phyloP scores from a whole-genome alignment of 164 flowering plant species.

The Malania oleifera region DNA sequence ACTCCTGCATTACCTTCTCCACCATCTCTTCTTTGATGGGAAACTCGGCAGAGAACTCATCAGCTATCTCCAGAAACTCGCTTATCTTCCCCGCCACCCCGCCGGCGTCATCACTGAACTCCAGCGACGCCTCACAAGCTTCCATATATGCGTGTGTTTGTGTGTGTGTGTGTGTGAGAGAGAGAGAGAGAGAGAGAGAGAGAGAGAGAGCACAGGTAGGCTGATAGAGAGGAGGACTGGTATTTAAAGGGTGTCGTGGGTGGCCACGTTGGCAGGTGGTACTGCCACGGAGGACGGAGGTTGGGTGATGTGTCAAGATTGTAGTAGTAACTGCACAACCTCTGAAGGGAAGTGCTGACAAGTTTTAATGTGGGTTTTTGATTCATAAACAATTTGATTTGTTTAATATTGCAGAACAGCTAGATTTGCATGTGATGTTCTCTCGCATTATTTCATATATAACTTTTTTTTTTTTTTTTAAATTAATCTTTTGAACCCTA shows the following conservation, averaged over 20 bases:
- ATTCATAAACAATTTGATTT: no score
- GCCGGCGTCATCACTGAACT: background rate
- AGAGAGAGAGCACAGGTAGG: background rate
- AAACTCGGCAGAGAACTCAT: conserved; percentile 4
- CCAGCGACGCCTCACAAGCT: background rate
- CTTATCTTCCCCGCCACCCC: background rate
- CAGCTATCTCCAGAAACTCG: background rate
- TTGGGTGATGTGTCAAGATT: conserved; percentile 7
- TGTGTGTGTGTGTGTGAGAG: no score
- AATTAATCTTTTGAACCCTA: no score
- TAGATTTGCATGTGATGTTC: no score
- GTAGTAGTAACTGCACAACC: background rate
- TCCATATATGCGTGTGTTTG: conserved; percentile 1
- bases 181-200: background rate
- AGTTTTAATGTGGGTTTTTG: no score
- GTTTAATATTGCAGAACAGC: no score
- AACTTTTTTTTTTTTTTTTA: no score
- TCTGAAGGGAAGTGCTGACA: conserved; percentile 4
- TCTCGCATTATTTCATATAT: no score
- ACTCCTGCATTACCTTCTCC: conserved; percentile 21
- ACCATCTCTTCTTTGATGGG: conserved; percentile 18
- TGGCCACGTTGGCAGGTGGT: conserved; percentile 9
- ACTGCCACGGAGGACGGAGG: conserved; percentile 16
- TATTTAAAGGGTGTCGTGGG: background rate
- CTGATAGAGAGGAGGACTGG: no score